Conservation (phyloP, 495 filamentous ascomycete species). For the Aspergillus cristatus region DNA sequence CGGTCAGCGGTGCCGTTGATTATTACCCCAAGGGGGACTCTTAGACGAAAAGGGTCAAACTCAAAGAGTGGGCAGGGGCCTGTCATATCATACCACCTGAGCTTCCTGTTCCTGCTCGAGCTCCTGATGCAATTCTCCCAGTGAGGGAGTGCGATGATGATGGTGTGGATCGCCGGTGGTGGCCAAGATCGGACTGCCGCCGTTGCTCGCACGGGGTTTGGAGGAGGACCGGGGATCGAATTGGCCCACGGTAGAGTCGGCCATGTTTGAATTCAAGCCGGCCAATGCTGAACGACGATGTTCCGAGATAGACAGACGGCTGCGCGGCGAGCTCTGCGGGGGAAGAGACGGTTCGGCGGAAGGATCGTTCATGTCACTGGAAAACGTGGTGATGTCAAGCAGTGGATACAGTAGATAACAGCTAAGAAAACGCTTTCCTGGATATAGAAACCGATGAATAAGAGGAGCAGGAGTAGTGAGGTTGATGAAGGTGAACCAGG, state of each 20-base stretch:
- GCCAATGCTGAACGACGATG: conserved; percentile 49
- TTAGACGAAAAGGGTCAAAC: not conserved
- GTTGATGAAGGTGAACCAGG: too few relatives aligned
- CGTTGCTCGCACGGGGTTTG: conserved; percentile 45
- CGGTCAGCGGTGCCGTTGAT: conserved; percentile 2
- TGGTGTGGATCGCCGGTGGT: conserved; percentile 51
- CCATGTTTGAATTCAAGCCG: conserved; percentile 64
- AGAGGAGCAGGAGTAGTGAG: too few relatives aligned
- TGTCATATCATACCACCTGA: conserved; percentile 55
- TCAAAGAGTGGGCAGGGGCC: not conserved
- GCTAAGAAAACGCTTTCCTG: too few relatives aligned
- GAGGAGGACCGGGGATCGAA: too few relatives aligned
- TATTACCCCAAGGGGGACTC: too few relatives aligned
- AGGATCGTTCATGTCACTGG: too few relatives aligned
- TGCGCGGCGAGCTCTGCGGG: conserved; percentile 43
- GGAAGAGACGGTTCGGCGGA: too few relatives aligned
- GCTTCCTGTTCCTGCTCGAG: conserved; percentile 92
- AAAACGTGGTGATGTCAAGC: too few relatives aligned
- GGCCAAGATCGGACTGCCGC: conserved; percentile 48
- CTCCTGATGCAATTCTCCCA: conserved; percentile 94
- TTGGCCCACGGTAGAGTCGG: conserved; percentile 47
- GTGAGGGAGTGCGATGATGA: conserved; percentile 63
- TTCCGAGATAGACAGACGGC: conserved; percentile 37
- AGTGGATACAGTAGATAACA: too few relatives aligned
- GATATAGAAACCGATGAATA: too few relatives aligned